A percentile compares a stretch with the other conserved stretches of the same genome.
phyloP scores from a whole-genome alignment of 345 rosid species.

The Moringa oleifera region DNA sequence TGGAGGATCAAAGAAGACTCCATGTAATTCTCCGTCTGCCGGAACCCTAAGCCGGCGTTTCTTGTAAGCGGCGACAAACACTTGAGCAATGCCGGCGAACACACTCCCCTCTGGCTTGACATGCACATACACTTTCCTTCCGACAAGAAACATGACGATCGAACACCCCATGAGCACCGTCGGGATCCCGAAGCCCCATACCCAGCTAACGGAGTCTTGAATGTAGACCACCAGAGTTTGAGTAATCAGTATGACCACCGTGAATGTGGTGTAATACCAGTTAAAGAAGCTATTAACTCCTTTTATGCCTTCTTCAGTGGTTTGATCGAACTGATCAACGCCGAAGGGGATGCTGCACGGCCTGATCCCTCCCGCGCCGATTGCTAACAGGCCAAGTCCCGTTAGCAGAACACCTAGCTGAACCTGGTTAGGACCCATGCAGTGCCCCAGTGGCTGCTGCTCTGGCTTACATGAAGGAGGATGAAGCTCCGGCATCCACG shows the following conservation, averaged over 20 bases:
- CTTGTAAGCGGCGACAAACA: constrained; percentile 48
- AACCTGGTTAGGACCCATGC: constrained; percentile 22
- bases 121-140: constrained; percentile 51
- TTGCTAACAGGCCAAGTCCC: constrained; percentile 42
- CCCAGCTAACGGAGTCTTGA: constrained; percentile 79
- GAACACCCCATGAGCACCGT: constrained; percentile 47
- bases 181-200: constrained; percentile 68
- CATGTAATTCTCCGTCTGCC: constrained; percentile 10
- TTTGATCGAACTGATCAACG: constrained; percentile 69
- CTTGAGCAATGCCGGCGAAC: constrained; percentile 44
- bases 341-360: constrained; percentile 82
- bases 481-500: constrained; percentile 63
- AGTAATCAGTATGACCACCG: constrained; percentile 46
- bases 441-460: constrained; percentile 14
- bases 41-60: constrained; percentile 38
- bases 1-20: constrained; percentile 49
- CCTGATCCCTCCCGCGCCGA: constrained; percentile 73
- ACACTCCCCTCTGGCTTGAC: constrained; percentile 65
- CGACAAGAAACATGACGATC: constrained; percentile 47
- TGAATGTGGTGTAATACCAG: constrained; percentile 67
- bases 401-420: constrained; percentile 43
- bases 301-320: constrained; percentile 60
- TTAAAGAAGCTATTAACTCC: constrained; percentile 68
- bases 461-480: constrained; percentile 45
- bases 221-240: constrained; percentile 58